phyloP scores from a whole-genome alignment of 106 monocot genomes.

The Allium cepa region DNA sequence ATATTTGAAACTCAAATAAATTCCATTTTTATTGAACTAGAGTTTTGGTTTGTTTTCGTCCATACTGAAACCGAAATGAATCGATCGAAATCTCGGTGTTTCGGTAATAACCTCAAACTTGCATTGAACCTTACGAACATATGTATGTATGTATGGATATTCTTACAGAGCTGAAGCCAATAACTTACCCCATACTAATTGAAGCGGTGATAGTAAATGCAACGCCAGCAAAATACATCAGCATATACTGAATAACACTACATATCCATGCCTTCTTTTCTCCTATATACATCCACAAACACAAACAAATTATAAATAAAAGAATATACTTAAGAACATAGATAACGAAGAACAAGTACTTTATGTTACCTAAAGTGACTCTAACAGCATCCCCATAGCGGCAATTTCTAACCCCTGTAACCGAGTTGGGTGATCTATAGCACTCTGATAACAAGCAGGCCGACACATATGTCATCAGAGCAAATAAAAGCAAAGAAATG shows the following conservation, averaged over 20 bases:
- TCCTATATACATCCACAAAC: slow-evolving; percentile 22
- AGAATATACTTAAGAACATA: background rate
- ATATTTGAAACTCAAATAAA: no score
- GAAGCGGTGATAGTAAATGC: slow-evolving; percentile 59
- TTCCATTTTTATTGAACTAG: no score
- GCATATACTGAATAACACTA: slow-evolving; percentile 39
- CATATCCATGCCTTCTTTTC: slow-evolving; percentile 38
- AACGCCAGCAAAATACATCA: slow-evolving; percentile 32
- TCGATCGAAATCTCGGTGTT: background rate
- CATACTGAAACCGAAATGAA: no score
- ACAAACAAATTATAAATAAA: background rate
- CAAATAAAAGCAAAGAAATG: slow-evolving; percentile 34
- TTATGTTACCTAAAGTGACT: slow-evolving; percentile 31
- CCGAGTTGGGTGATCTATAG: slow-evolving; percentile 46
- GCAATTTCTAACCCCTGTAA: slow-evolving; percentile 41
- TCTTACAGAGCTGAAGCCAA: background rate
- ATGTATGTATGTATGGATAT: background rate
- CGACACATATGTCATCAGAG: slow-evolving; percentile 55
- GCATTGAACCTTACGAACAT: background rate
- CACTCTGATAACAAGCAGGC: slow-evolving; percentile 65
- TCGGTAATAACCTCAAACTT: background rate
- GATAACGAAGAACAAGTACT: background rate
- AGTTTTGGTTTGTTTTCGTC: no score
- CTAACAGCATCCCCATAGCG: slow-evolving; percentile 73
- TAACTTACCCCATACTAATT: slow-evolving; percentile 39